Evolutionary conservation across 164 flowering plant genomes (phyloP), one percentile per base, ranked within the genome.

Genomic region (Annona squamosa): DNA sequence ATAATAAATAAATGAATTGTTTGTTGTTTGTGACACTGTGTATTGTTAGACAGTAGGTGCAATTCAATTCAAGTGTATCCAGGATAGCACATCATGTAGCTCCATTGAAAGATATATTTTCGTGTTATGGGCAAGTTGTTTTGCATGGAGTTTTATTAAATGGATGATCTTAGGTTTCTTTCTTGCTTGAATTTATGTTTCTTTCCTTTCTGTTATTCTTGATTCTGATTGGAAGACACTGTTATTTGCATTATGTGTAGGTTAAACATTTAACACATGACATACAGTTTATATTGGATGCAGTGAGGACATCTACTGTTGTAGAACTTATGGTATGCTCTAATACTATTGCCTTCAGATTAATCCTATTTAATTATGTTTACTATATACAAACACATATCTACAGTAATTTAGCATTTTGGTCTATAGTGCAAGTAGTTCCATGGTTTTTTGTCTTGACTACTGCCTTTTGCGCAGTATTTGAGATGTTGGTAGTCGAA

Each of bases 261-360:
- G 90, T 91, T 42, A 77, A 70, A 66, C 71, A 69, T 56, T 74
- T 86, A 82, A 87, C 92, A 7, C 73, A 43, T 47, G 80, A 81
- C 68, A 72, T 86, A n/a, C 84, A 73, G 41, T 48, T 79, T 59
- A 87, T 91, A 74, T 67, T 88, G 82, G 89, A 86, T n/a, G 77
- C 90, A 46, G 70, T 91, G 76, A 77, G 81, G 72, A 61, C 69
- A 72, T 89, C 96, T 26, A 71, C 82, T 2, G 70, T 81, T 9
- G 85, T 91, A 19, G 96, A 91, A 85, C 84, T 87, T 19, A 85
- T 85, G 87, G 96, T 87, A 81, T 46, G 44, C 61, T 63, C 48
- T 48, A 2, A 26, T 56, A 7, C 18, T 9, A 4, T 5, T 70
- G n/a, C 42, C 1, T 65, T 65, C 47, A 44, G 5, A 19, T 52